Evolutionary conservation across 108 stramenopile genomes (phyloP), one percentile per base, ranked within the genome.

Genomic region (Discostella pseudostelligera): DNA sequence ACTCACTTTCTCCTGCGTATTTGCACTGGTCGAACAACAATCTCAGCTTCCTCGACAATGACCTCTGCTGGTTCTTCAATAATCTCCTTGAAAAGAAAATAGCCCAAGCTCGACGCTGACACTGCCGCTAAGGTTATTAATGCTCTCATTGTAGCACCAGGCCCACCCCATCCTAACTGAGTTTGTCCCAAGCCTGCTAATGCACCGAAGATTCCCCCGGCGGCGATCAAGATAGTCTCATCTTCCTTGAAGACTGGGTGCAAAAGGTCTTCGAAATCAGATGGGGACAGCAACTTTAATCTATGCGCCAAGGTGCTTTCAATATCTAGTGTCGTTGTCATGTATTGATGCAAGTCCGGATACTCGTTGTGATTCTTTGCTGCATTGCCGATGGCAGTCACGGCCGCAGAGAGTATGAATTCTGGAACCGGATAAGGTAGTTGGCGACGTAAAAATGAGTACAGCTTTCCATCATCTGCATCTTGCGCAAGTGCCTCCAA

Each of bases 221-320:
- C 83, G 13, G 84, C 62, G 63, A 98, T 95, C 20, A 97, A 77
- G 39, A 93, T 94, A 25, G 91, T 82, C 80, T 98, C 97, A 65
- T 98, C 97, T 65, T 98, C 96, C 78, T 98, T 89, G 67, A 98
- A 98, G 0, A 96, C 94, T 1, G 97, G 97, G 65, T 98, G 97
- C 20, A 90, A 59, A 10, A 90, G 67, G 44, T 96, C 91, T 64
- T 98, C 97, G 76, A 98, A 98, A 19, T 94, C 89, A 12, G 70
- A 67, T 14, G 93, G 67, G 19, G 91, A 73, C 56, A 98, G 59
- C 28, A 69, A 75, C 26, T 78, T 40, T 92, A 97, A 92, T 60
- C 92, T 88, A 24, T 73, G 67, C 20, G 87, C 57, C 25, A 98
- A 87, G 1, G 88, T 94, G 14, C 78, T 72, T 24, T 80, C 78